A percentile compares a stretch with the other conserved stretches of the same genome.
Evolutionary conservation across 345 rosid genomes (phyloP).

Genomic region (Bretschneidera sinensis): DNA sequence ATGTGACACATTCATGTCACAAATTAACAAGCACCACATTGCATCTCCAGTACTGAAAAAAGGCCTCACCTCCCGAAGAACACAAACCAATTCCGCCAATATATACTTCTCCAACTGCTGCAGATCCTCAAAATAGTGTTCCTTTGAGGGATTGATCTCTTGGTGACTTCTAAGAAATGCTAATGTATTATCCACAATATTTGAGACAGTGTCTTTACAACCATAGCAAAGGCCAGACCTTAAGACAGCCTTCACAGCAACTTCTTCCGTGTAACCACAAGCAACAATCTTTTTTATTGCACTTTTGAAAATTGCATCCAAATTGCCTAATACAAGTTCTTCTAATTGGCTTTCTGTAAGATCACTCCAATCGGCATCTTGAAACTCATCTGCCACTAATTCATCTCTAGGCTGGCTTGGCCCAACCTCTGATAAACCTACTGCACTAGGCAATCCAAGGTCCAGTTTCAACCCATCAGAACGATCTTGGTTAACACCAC

Average conservation of each 20-base stretch:
- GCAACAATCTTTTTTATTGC: constrained; percentile 55
- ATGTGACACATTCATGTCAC: constrained; percentile 92
- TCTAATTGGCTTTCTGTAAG: constrained; percentile 68
- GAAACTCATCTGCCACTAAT: constrained; percentile 44
- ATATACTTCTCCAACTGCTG: constrained; percentile 75
- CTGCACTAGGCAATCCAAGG: constrained; percentile 43
- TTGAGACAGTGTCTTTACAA: constrained; percentile 52
- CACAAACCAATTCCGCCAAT: constrained; percentile 81
- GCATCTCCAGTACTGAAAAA: constrained; percentile 91
- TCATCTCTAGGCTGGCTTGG: constrained; percentile 42
- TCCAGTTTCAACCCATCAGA: constrained; percentile 55
- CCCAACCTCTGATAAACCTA: constrained; percentile 39
- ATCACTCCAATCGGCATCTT: constrained; percentile 77
- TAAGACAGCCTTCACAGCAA: constrained; percentile 55
- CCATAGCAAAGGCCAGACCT: constrained; percentile 71
- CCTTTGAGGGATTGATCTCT: constrained; percentile 40
- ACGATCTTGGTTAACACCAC: constrained; percentile 43
- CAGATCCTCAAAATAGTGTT: constrained; percentile 53
- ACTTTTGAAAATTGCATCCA: constrained; percentile 59
- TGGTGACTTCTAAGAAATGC: constrained; percentile 56
- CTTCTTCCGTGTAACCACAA: constrained; percentile 53
- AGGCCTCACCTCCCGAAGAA: constrained; percentile 78
- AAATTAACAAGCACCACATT: constrained; percentile 92
- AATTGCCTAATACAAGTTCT: constrained; percentile 62
- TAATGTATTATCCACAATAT: constrained; percentile 69